Evolutionary conservation across 1,284 basidiomycete genomes (phyloP).

Genomic region (Melampsora americana): DNA sequence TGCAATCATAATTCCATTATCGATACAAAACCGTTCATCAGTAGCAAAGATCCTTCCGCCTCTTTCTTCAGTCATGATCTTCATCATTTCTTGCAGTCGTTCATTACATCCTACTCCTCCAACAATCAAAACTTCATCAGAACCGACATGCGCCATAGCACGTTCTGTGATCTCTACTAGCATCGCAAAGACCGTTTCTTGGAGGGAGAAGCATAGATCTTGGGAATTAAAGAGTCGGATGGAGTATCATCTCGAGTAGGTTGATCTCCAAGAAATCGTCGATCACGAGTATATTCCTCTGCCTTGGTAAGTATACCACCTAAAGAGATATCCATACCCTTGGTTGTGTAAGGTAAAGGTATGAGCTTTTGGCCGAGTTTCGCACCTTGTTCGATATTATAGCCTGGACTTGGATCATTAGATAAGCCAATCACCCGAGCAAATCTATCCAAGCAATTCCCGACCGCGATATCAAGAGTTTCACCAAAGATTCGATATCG

Average conservation of each 20-base stretch:
- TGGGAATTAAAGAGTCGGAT: constrained; percentile 78
- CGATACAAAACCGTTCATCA: constrained; percentile 98
- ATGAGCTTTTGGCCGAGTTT: constrained; percentile 69
- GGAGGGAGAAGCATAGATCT: constrained; percentile 92
- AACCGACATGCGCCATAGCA: constrained; percentile 97
- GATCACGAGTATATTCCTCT: constrained; percentile 71
- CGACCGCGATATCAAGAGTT: constrained; percentile 96
- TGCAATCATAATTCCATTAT: constrained; percentile 99
- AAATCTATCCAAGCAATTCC: constrained; percentile 96
- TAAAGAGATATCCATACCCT: constrained; percentile 96
- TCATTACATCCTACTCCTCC: constrained; percentile 99
- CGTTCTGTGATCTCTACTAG: constrained; percentile 98
- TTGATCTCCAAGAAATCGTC: constrained; percentile 48
- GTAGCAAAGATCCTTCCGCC: constrained; percentile 89
- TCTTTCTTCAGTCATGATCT: constrained; percentile 87
- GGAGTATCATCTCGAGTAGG: constrained; percentile 53
- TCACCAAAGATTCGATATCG: constrained; percentile 98
- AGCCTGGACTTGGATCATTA: constrained; percentile 96
- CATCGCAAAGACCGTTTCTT: constrained; percentile 98
- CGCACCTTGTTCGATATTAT: constrained; percentile 95
- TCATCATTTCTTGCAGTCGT: constrained; percentile 97
- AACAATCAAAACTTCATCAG: constrained; percentile 92
- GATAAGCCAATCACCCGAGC: constrained; percentile 91
- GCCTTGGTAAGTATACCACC: constrained; percentile 85
- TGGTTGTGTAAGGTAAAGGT: constrained; percentile 87